Percentiles rank a stretch among this genome's conserved stretches.
These are phyloP conservation scores for Aspergillus tanneri DNA, from an alignment of 2,329 filamentous ascomycete genomes.

Conservation along the genomic window DNA sequence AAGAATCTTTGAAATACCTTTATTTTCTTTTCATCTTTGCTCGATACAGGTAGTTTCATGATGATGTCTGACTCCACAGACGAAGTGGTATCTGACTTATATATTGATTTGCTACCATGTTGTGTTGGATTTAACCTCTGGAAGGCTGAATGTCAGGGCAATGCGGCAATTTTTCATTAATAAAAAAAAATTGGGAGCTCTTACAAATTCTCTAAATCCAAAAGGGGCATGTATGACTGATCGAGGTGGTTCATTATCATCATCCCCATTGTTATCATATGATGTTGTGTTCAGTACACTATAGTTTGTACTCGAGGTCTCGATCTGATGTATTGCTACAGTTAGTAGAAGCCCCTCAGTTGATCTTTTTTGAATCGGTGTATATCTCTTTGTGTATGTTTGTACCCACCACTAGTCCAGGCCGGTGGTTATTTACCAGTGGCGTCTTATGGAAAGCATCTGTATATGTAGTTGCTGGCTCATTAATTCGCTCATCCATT, in stretches of 20 bases:
- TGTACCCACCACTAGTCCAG: conserved; percentile 28
- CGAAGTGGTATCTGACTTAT: conserved; percentile 8
- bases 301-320: no score
- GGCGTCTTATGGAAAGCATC: neutral
- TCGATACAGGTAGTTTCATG: neutral
- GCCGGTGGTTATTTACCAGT: conserved; percentile 8
- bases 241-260: conserved; percentile 68
- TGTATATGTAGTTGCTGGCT: conserved; percentile 1
- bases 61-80: conserved; percentile 4
- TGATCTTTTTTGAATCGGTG: neutral
- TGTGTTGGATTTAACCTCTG: conserved; percentile 10
- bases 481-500: neutral
- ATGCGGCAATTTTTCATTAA: neutral
- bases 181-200: conserved; percentile 27
- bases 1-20: neutral
- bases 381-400: neutral
- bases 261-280: conserved; percentile 15
- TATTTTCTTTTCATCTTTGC: conserved; percentile 17
- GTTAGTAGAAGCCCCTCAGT: neutral
- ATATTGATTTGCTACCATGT: conserved; percentile 9
- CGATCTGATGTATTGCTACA: conserved; percentile 27
- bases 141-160: neutral
- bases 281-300: no score
- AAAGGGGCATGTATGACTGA: conserved; percentile 90
- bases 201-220: conserved; percentile 77